Base-by-base conservation (phyloP, 2,329 filamentous ascomycete species). In the Colletotrichum eleusines region DNA sequence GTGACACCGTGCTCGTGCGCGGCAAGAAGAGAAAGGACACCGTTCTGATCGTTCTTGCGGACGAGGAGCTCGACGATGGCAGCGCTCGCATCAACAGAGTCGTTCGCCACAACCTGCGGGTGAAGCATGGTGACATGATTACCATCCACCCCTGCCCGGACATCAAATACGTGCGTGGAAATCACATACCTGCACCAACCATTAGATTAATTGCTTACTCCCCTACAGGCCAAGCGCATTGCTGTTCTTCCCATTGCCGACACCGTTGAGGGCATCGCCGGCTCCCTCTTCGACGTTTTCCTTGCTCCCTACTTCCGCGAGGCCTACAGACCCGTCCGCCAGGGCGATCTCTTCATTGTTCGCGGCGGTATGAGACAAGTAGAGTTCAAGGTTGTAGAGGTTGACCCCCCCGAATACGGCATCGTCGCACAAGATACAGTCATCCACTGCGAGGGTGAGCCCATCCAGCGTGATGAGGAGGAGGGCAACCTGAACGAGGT, bases 1-100 rank as follows among this genome's bases (percentile, higher is more conserved):
- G 96, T 76, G 96, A 99, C 82, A 99, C 96, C 75, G 97, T 99
- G 65, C 88, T 98, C 71, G 95, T 99, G 68, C 97, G 97, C 86
- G 96, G 96, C 84, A 99, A 99, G 91, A 99, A 98, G 93, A 91
- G 96, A 84, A 98, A 98, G 89, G 96, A 99, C 80, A 99, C 96
- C 4, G 96, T 98, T 72, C 87, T 99, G 80, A 98, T 99, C 79
- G 97, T 99, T 71, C 89, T 99, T 72, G 95, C 95, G 74, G 96
- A 99, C 82, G 96, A 99, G 79, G 96, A 99, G 74, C 91, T 99
- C 66, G 96, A 99, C 86, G 96, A 99, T 80, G 96, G 96, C 76
- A 97, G 92, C 78, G 96, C 93, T 77, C 93, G 96, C 79, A 96
- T 99, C 87, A 99, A 99, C 89, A 94, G 97, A 82, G 96, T 98